These are phyloP conservation scores for Lactarius quietus DNA, from an alignment of 768 basidiomycete genomes.

Conservation along the genomic window DNA sequence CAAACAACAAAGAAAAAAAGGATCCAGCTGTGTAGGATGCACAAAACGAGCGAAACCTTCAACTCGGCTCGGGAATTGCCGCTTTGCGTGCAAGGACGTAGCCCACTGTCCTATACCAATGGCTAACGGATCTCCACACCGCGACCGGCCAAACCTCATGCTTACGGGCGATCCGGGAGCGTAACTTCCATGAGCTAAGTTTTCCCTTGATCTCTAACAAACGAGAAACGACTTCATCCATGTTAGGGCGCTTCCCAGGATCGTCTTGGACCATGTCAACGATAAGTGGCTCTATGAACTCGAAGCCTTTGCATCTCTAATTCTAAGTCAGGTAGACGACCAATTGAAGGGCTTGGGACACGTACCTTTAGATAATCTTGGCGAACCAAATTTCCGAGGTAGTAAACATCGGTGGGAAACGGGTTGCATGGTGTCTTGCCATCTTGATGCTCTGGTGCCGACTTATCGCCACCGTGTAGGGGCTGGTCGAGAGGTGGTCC, in stretches of 20 bases:
- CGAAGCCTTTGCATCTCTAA: constrained; percentile 5
- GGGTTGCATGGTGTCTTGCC: constrained; percentile 17
- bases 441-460: constrained; percentile 28
- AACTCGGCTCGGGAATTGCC: constrained; percentile 11
- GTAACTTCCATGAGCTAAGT: constrained; percentile 12
- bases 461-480: constrained; percentile 28
- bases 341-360: too few species aligned
- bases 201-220: constrained; percentile 3
- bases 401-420: constrained; percentile 30
- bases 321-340: neutral
- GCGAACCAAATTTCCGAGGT: constrained; percentile 29
- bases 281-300: constrained; percentile 20
- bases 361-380: constrained; percentile 17
- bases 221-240: constrained; percentile 3
- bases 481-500: constrained; percentile 18
- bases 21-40: neutral
- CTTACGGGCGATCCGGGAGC: constrained; percentile 7
- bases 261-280: constrained; percentile 37
- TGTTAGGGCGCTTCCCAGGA: constrained; percentile 34
- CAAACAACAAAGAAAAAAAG: neutral
- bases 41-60: neutral
- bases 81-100: constrained; percentile 5
- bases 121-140: neutral
- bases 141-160: constrained; percentile 1
- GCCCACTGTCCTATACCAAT: constrained; percentile 6